Conservation (phyloP, 106 monocot species). For the Dactylorhiza incarnata region DNA sequence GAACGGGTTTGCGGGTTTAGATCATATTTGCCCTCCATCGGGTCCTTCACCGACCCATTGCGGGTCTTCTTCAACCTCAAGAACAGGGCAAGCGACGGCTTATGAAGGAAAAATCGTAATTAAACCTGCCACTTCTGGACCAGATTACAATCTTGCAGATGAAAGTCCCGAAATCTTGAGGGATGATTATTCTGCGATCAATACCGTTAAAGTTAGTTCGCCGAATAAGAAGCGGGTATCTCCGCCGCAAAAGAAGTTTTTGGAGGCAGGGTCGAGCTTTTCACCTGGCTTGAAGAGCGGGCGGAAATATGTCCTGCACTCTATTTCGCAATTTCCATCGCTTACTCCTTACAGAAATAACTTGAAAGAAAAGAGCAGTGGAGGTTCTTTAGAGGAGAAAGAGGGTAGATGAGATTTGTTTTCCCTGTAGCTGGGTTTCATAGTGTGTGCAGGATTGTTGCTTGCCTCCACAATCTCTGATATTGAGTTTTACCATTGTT, state of each 20-base stretch:
- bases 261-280: slow-evolving; percentile 14
- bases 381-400: not conserved
- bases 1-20: slow-evolving; percentile 31
- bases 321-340: slow-evolving; percentile 50
- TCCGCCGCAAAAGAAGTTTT: slow-evolving; percentile 21
- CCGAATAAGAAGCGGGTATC: slow-evolving; percentile 64
- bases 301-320: slow-evolving; percentile 41
- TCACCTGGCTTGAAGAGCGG: slow-evolving; percentile 26
- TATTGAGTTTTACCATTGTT: not conserved
- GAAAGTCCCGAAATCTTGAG: slow-evolving; percentile 42
- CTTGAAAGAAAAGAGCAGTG: not conserved
- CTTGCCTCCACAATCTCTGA: not conserved
- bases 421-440: not conserved
- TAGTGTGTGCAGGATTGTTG: not conserved
- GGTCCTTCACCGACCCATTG: slow-evolving; percentile 11
- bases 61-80: slow-evolving; percentile 11
- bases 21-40: slow-evolving; percentile 23
- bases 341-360: slow-evolving; percentile 40
- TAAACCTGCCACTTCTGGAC: slow-evolving; percentile 25
- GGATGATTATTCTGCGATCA: slow-evolving; percentile 11
- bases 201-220: slow-evolving; percentile 25
- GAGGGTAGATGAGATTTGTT: not conserved
- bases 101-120: slow-evolving; percentile 23
- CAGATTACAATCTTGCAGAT: slow-evolving; percentile 12
- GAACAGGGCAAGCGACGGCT: slow-evolving; percentile 13